A percentile compares a stretch with the other conserved stretches of the same genome.
These are phyloP conservation scores for Rhodotorula sp. DNA, from an alignment of 1,284 basidiomycete species.

Conservation along the genomic window DNA sequence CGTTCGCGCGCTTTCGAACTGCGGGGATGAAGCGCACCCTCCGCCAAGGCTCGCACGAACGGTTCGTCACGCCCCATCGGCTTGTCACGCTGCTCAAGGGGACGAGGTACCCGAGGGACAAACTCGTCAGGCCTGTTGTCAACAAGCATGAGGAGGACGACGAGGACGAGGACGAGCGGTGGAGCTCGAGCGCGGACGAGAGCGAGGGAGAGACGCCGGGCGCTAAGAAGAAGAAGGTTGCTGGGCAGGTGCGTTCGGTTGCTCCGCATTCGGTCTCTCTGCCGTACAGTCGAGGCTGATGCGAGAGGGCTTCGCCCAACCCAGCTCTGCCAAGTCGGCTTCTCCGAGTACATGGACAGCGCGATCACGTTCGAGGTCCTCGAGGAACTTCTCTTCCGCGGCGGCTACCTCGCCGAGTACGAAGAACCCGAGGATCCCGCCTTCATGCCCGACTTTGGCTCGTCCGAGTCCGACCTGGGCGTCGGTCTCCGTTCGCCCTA, in stretches of 20 bases:
- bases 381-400: slow-evolving; percentile 81
- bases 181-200: slow-evolving; percentile 1
- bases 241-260: neutral
- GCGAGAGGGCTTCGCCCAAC: neutral
- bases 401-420: slow-evolving; percentile 49
- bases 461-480: slow-evolving; percentile 25
- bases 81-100: slow-evolving; percentile 53
- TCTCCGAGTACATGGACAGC: slow-evolving; percentile 96
- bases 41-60: slow-evolving; percentile 80
- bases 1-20: slow-evolving; percentile 91
- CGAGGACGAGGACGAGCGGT: slow-evolving; percentile 57
- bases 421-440: slow-evolving; percentile 32
- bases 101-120: slow-evolving; percentile 30
- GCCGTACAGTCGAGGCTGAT: neutral
- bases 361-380: slow-evolving; percentile 76
- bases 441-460: slow-evolving; percentile 18
- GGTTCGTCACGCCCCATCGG: slow-evolving; percentile 88
- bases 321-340: slow-evolving; percentile 61
- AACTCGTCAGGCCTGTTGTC: slow-evolving; percentile 5
- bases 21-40: slow-evolving; percentile 90
- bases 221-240: neutral
- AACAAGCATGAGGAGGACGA: slow-evolving; percentile 22
- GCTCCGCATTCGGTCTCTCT: too few relatives aligned
- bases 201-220: slow-evolving; percentile 5
- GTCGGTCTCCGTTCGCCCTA: slow-evolving; percentile 1